Percentiles rank a stretch among this genome's conserved stretches.
Conservation (phyloP, 345 rosid species). For the Trapa incisa region DNA sequence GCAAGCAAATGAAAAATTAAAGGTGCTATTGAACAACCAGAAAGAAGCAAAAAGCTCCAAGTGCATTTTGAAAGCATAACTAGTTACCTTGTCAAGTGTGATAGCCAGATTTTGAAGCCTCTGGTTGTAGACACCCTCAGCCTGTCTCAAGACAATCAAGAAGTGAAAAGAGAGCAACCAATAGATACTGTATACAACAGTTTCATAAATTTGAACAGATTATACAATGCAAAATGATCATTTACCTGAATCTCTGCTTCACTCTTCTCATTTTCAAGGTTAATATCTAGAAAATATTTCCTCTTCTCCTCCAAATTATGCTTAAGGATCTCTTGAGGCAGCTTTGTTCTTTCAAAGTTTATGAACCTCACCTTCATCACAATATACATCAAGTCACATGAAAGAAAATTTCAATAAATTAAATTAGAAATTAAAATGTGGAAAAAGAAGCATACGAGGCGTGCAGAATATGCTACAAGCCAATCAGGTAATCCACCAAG, state of each 20-base stretch:
- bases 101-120: constrained; percentile 98
- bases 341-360: constrained; percentile 92
- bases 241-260: constrained; percentile 99
- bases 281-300: constrained; percentile 62
- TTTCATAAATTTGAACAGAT: not conserved
- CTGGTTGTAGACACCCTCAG: constrained; percentile 99
- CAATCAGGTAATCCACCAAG: constrained; percentile 97
- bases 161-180: constrained; percentile 3
- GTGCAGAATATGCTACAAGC: constrained; percentile 93
- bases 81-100: constrained; percentile 90
- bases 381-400: constrained; percentile 5
- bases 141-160: constrained; percentile 35
- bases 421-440: not conserved
- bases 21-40: not conserved
- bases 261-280: constrained; percentile 81
- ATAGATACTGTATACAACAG: not conserved
- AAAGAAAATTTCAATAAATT: constrained; percentile 7
- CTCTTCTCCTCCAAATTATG: constrained; percentile 93
- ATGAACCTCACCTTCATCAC: constrained; percentile 86
- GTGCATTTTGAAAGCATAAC: not conserved
- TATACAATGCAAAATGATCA: constrained; percentile 6
- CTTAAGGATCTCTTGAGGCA: constrained; percentile 78
- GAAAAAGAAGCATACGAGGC: constrained; percentile 42
- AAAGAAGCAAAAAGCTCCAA: not conserved
- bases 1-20: not conserved